A percentile compares a stretch with the other conserved stretches of the same genome.
These are phyloP conservation scores for Yarrowia divulgata DNA, from an alignment of 805 yeast species.

Conservation along the genomic window DNA sequence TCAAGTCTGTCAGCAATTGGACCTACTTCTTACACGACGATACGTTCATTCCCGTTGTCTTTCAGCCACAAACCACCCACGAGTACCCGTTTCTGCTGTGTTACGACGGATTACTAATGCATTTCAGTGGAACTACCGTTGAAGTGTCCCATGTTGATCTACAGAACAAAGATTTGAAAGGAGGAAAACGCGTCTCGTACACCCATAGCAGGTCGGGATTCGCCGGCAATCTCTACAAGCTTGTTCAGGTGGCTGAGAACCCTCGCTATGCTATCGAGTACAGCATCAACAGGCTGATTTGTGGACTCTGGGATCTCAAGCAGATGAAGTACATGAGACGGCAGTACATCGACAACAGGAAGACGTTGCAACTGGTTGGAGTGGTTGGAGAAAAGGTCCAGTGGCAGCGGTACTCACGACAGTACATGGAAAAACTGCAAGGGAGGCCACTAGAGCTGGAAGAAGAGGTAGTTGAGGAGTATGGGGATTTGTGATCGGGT, in stretches of 20 bases:
- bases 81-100: slow-evolving; percentile 13
- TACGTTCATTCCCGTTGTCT: background rate
- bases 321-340: slow-evolving; percentile 12
- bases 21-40: background rate
- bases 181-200: background rate
- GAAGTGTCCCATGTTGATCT: slow-evolving; percentile 2
- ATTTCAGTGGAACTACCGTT: slow-evolving; percentile 5
- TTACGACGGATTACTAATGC: background rate
- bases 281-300: slow-evolving; percentile 4
- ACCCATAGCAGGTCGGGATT: slow-evolving; percentile 13
- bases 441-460: background rate
- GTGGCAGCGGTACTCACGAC: slow-evolving; percentile 1
- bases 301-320: slow-evolving; percentile 16
- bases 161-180: background rate
- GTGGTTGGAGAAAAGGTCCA: background rate
- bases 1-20: slow-evolving; percentile 20
- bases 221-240: slow-evolving; percentile 7
- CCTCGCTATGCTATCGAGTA: slow-evolving; percentile 9
- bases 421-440: background rate
- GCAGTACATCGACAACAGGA: slow-evolving; percentile 1
- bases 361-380: slow-evolving; percentile 6
- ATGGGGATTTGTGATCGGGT: background rate
- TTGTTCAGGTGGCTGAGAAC: background rate
- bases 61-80: background rate
- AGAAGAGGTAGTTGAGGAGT: slow-evolving; percentile 2